Conservation (phyloP, 1,284 basidiomycete species). For the Fomitopsis pinicola region DNA sequence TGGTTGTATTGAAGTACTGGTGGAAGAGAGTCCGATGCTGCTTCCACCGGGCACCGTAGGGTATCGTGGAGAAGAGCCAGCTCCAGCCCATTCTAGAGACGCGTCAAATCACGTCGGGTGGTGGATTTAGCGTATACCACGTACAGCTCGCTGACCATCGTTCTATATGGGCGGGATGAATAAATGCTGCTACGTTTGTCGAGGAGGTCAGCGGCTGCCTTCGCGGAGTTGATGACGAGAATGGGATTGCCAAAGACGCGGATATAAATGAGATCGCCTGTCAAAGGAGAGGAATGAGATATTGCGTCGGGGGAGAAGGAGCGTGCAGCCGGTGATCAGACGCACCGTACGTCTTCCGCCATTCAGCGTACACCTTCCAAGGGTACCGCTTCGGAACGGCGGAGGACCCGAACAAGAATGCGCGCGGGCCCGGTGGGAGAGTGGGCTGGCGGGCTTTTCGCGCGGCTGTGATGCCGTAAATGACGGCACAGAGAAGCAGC, state of each 20-base stretch:
- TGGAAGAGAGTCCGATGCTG: slow-evolving; percentile 41
- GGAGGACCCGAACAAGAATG: slow-evolving; percentile 32
- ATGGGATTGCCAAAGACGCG: slow-evolving; percentile 28
- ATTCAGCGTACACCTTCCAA: slow-evolving; percentile 44
- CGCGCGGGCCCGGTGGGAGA: slow-evolving; percentile 42
- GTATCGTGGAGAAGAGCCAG: slow-evolving; percentile 44
- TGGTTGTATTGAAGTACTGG: slow-evolving; percentile 35
- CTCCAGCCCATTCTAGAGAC: slow-evolving; percentile 41
- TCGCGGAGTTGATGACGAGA: slow-evolving; percentile 27
- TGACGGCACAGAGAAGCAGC: not conserved
- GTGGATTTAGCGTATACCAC: slow-evolving; percentile 5
- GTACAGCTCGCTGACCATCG: slow-evolving; percentile 44
- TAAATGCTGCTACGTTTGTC: slow-evolving; percentile 48
- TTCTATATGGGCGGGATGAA: slow-evolving; percentile 37
- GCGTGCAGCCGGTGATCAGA: not conserved
- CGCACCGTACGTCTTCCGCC: slow-evolving; percentile 42
- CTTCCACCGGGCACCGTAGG: slow-evolving; percentile 38
- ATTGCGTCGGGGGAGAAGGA: not conserved
- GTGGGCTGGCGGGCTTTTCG: slow-evolving; percentile 22
- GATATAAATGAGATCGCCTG: slow-evolving; percentile 23
- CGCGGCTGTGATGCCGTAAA: slow-evolving; percentile 4
- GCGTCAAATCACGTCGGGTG: not conserved
- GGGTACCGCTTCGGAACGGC: slow-evolving; percentile 36
- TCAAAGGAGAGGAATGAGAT: not conserved
- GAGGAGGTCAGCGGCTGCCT: slow-evolving; percentile 47